Base-by-base conservation (phyloP, 306 rosid species). In the Hippophae tibetana region DNA sequence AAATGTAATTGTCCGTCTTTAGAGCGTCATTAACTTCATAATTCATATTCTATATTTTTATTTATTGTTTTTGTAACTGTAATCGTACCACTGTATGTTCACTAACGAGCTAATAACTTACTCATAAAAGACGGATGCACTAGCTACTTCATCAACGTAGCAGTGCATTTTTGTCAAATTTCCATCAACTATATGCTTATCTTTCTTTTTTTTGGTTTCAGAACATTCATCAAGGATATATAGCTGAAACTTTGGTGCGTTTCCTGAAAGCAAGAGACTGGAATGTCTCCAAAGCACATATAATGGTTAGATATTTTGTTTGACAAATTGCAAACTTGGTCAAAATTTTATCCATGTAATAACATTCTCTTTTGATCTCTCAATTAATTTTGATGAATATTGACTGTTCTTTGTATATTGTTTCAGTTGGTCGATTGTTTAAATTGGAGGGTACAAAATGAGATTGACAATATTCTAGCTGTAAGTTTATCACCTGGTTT, bases 191-290 rank as follows among this genome's bases (percentile, higher is more conserved):
- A 6, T 57, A 51, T 9, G 27, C 65, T 61, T n/a, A 45, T 23
- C 47, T 42, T 18, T 25, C 31, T 54, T 47, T 54, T 18, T 47
- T 51, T 68, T 61, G 60, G 67, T 64, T 69, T 63, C 79, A 90
- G 98, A 83, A 85, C 83, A 84, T 90, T 69, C 98, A 90, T 79
- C 92, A 83, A 78, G 96, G 96, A 58, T 64, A 71, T 63, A 41
- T 67, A 56, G 52, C 73, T 9, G 96, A 90, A 72, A 87, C 87
- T 48, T 66, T 85, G 51, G 48, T 38, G 13, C 87, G 99, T n/a
- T 92, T 92, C 68, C 86, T 92, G 11, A 92, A 74, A 75, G 99
- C 99, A 53, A 86, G 99, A 72, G 98, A 87, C 12, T 71, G 85
- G 78, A 82, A 90, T 71, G 89, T 74, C 67, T 31, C 78, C 67